Conservation (phyloP, 495 filamentous ascomycete species). For the Aspergillus wentii region DNA sequence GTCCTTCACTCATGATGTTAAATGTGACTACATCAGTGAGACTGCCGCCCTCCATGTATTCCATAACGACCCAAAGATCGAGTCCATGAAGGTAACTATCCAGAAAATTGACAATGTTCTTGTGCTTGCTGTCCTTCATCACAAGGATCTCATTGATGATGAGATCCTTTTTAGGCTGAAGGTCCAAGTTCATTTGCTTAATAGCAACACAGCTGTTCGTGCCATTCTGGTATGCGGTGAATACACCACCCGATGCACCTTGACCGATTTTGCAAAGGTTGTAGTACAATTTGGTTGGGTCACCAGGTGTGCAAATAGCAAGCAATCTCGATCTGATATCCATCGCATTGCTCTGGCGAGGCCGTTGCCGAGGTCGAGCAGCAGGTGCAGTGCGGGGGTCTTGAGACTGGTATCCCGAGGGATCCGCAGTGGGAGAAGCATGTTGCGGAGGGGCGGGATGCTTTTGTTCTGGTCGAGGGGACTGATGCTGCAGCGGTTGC, state of each 20-base stretch:
- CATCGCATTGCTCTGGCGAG: conserved; percentile 66
- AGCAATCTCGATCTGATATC: conserved; percentile 82
- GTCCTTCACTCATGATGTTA: conserved; percentile 96
- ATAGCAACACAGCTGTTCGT: conserved; percentile 89
- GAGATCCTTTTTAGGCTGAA: conserved; percentile 97
- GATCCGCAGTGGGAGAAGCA: conserved; percentile 17
- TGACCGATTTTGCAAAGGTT: conserved; percentile 94
- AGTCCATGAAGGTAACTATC: conserved; percentile 86
- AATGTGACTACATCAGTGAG: conserved; percentile 97
- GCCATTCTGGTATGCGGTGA: conserved; percentile 79
- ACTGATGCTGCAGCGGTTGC: conserved; percentile 20
- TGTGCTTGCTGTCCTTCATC: conserved; percentile 98
- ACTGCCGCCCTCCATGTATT: conserved; percentile 98
- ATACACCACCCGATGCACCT: conserved; percentile 94
- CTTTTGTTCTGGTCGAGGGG: conserved; percentile 16
- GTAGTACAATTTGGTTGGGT: conserved; percentile 82
- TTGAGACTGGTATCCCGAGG: conserved; percentile 41
- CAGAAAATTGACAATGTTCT: conserved; percentile 98
- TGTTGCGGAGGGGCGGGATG: conserved; percentile 15
- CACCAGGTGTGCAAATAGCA: conserved; percentile 81
- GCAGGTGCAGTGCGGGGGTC: conserved; percentile 52
- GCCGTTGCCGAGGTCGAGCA: conserved; percentile 69
- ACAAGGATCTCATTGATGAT: conserved; percentile 99
- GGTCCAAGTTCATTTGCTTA: conserved; percentile 98
- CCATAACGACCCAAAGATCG: conserved; percentile 98